These are phyloP conservation scores for Fusarium torulosum DNA, from an alignment of 2,329 filamentous ascomycete species.

Conservation along the genomic window DNA sequence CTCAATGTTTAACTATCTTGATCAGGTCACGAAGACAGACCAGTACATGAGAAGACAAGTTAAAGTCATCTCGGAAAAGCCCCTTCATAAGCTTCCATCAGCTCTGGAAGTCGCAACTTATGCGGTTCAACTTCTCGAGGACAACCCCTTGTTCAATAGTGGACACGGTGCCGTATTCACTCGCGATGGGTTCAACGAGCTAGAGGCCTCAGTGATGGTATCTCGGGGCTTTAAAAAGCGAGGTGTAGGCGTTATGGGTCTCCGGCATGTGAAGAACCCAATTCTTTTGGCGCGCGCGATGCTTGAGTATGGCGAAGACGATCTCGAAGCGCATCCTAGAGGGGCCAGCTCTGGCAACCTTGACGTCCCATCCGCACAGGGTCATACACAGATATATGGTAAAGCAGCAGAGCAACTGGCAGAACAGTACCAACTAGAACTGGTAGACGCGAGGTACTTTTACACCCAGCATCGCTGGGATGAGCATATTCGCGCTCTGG, in stretches of 20 bases:
- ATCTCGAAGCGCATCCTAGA: slow-evolving; percentile 59
- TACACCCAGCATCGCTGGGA: slow-evolving; percentile 84
- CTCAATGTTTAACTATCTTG: background rate
- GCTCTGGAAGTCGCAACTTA: slow-evolving; percentile 81
- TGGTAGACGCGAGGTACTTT: slow-evolving; percentile 78
- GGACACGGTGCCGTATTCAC: slow-evolving; percentile 90
- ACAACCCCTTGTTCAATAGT: slow-evolving; percentile 86
- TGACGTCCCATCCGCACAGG: slow-evolving; percentile 69
- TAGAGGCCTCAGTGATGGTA: slow-evolving; percentile 91
- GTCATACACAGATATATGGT: slow-evolving; percentile 78
- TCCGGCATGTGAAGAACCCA: slow-evolving; percentile 82
- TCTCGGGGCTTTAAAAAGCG: slow-evolving; percentile 79
- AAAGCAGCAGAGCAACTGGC: slow-evolving; percentile 77
- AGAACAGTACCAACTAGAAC: slow-evolving; percentile 74
- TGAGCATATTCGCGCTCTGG: slow-evolving; percentile 74
- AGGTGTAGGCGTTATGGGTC: slow-evolving; percentile 80
- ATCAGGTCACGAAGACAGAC: slow-evolving; percentile 58
- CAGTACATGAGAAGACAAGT: slow-evolving; percentile 58
- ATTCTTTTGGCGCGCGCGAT: slow-evolving; percentile 79
- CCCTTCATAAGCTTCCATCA: slow-evolving; percentile 54
- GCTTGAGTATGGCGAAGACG: slow-evolving; percentile 74
- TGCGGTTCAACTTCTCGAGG: slow-evolving; percentile 81
- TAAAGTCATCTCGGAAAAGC: slow-evolving; percentile 20
- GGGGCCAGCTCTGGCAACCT: slow-evolving; percentile 31
- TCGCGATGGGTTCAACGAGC: slow-evolving; percentile 82